Evolutionary conservation across 768 basidiomycete species (phyloP).

Genomic region (Russula abietina): DNA sequence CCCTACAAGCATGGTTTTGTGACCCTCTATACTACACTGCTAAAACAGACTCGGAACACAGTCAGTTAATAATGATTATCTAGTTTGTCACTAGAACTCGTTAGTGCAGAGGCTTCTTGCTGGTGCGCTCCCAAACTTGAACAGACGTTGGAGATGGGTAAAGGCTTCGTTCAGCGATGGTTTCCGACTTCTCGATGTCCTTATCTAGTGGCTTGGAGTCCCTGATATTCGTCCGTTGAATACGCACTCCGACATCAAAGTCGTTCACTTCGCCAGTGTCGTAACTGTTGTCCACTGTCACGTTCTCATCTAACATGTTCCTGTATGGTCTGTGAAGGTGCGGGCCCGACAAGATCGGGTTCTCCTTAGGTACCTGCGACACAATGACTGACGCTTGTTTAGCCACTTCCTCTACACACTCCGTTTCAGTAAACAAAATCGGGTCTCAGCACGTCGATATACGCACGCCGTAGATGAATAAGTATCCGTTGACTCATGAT

Average conservation of each 20-base stretch:
- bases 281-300: neutral
- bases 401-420: conserved; percentile 23
- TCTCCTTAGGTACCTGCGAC: neutral
- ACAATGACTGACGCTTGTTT: conserved; percentile 6
- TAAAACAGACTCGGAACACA: too few relatives aligned
- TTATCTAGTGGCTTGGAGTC: neutral
- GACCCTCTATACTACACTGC: too few relatives aligned
- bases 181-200: neutral
- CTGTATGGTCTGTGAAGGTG: neutral
- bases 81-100: too few relatives aligned
- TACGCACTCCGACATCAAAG: conserved; percentile 22
- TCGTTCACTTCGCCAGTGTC: neutral
- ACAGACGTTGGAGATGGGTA: too few relatives aligned
- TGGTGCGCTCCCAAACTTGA: neutral
- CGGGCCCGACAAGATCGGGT: neutral
- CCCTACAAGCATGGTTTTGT: too few relatives aligned
- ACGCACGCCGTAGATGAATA: conserved; percentile 33
- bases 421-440: neutral
- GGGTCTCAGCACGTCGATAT: too few relatives aligned
- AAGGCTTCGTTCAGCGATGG: neutral
- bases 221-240: conserved; percentile 6
- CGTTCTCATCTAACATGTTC: neutral
- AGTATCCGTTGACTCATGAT: conserved; percentile 36
- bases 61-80: too few relatives aligned
- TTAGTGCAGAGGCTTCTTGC: too few relatives aligned